Percentiles rank a stretch among this genome's conserved stretches.
phyloP scores from a whole-genome alignment of 805 yeast species.

The Schwanniomyces yamadae region DNA sequence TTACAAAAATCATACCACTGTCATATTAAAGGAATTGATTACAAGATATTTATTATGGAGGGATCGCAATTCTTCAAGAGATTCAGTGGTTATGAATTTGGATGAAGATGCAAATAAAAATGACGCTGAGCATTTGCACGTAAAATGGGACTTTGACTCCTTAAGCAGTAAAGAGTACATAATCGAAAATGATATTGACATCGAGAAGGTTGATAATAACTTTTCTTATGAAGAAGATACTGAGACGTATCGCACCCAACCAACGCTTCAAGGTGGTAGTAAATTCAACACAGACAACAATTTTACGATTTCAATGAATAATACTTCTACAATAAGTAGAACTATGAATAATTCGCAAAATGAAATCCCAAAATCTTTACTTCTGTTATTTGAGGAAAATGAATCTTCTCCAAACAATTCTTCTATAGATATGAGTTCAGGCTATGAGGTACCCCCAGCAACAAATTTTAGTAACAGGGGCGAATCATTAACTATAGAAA shows the following conservation, averaged over 20 bases:
- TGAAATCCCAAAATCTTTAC: conserved; percentile 70
- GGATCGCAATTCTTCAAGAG: conserved; percentile 58
- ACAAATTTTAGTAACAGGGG: conserved; percentile 27
- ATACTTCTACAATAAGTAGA: conserved; percentile 14
- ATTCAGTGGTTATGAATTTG: conserved; percentile 37
- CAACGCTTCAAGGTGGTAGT: conserved; percentile 21
- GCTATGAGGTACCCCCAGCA: conserved; percentile 12
- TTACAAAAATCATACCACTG: conserved; percentile 59
- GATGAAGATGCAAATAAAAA: conserved; percentile 21
- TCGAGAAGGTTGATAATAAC: conserved; percentile 29
- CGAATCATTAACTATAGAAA: conserved; percentile 64
- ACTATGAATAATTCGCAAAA: conserved; percentile 1
- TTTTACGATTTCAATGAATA: conserved; percentile 12
- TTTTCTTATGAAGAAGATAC: conserved; percentile 20
- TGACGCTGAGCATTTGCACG: conserved; percentile 28
- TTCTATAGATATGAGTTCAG: conserved; percentile 3
- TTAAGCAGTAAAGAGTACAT: conserved; percentile 72
- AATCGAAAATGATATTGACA: conserved; percentile 63
- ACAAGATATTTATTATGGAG: conserved; percentile 74
- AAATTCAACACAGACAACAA: conserved; percentile 16
- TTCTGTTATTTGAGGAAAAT: conserved; percentile 63
- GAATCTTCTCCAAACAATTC: conserved; percentile 12
- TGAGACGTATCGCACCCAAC: conserved; percentile 28
- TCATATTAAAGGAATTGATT: conserved; percentile 68
- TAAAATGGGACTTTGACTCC: conserved; percentile 90